phyloP scores from a whole-genome alignment of 1,284 basidiomycete genomes.

The Malassezia cuniculi region DNA sequence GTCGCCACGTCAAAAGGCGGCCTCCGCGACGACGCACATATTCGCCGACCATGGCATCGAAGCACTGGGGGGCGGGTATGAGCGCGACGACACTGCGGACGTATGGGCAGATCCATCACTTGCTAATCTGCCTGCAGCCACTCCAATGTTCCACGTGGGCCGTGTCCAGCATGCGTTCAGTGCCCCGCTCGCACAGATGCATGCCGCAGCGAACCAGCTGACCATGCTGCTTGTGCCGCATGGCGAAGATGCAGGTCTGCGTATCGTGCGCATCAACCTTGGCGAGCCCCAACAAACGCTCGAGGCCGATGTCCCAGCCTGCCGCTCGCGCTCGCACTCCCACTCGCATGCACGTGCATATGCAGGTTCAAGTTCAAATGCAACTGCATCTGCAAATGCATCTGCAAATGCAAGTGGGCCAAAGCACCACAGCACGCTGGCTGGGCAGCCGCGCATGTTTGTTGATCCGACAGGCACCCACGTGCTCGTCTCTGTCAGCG shows the following conservation, averaged over 20 bases:
- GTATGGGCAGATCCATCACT: no score
- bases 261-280: conserved; percentile 37
- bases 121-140: no score
- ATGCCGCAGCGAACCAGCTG: conserved; percentile 36
- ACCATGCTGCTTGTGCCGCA: conserved; percentile 29
- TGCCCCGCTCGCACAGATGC: conserved; percentile 32
- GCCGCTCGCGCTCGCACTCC: conserved; percentile 20
- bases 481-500: conserved; percentile 66
- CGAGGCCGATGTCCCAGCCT: conserved; percentile 35
- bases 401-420: no score
- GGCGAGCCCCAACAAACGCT: conserved; percentile 35
- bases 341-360: no score
- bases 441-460: conserved; percentile 23
- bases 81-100: no score
- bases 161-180: conserved; percentile 41
- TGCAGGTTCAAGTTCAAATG: no score
- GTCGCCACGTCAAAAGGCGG: no score
- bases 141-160: conserved; percentile 40
- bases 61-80: no score
- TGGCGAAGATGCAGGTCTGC: conserved; percentile 15
- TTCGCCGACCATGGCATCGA: no score
- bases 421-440: no score
- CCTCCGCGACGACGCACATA: no score
- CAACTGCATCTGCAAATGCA: no score
- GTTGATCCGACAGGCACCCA: conserved; percentile 78